These are phyloP conservation scores for Aspergillus fijiensis DNA, from an alignment of 2,329 filamentous ascomycete genomes.

Conservation along the genomic window DNA sequence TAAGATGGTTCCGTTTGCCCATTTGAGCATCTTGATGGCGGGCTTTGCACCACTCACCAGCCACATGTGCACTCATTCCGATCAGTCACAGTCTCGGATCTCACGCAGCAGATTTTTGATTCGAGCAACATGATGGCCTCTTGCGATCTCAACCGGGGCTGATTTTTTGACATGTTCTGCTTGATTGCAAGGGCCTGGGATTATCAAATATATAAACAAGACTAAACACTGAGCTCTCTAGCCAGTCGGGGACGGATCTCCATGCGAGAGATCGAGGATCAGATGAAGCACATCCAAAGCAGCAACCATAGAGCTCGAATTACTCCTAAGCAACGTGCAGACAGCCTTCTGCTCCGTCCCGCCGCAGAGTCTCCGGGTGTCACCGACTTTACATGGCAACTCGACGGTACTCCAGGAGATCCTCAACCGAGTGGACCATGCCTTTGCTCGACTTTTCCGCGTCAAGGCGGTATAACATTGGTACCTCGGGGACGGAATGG, in stretches of 20 bases:
- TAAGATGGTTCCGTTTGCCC: constrained; percentile 99
- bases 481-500: constrained; percentile 99
- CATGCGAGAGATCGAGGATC: constrained; percentile 99
- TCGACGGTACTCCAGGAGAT: constrained; percentile 99
- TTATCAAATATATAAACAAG: too few relatives aligned
- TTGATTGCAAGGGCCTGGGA: constrained; percentile 68
- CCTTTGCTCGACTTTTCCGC: constrained; percentile 99
- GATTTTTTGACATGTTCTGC: constrained; percentile 99
- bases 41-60: constrained; percentile 98
- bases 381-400: constrained; percentile 98
- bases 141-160: constrained; percentile 98
- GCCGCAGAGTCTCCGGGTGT: constrained; percentile 97
- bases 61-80: constrained; percentile 91
- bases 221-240: not conserved
- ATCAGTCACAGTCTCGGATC: constrained; percentile 92
- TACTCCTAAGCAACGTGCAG: constrained; percentile 99
- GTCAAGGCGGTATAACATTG: constrained; percentile 99
- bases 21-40: constrained; percentile 99
- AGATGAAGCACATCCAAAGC: constrained; percentile 99
- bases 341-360: constrained; percentile 98
- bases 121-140: constrained; percentile 99
- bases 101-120: constrained; percentile 99
- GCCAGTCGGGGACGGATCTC: constrained; percentile 91
- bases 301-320: constrained; percentile 98
- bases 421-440: constrained; percentile 99